phyloP scores from a whole-genome alignment of 306 rosid species.

The Lagenaria siceraria region DNA sequence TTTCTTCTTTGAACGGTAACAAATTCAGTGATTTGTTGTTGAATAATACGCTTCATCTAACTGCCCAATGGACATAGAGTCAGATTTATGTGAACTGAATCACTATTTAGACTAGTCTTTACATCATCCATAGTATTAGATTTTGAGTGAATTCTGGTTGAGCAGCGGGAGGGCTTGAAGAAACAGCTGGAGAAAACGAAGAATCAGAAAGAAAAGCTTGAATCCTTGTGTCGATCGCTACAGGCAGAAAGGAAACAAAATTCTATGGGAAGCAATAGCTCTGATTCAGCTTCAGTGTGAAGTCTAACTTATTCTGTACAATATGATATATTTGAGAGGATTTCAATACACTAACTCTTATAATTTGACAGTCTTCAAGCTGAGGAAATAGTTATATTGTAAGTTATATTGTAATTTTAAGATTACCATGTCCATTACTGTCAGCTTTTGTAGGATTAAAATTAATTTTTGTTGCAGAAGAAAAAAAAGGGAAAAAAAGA shows the following conservation, averaged over 20 bases:
- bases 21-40: neutral
- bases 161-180: slow-evolving; percentile 73
- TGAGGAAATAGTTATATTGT: neutral
- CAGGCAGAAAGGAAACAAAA: slow-evolving; percentile 84
- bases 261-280: slow-evolving; percentile 38
- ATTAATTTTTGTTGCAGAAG: neutral
- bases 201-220: slow-evolving; percentile 81
- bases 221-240: slow-evolving; percentile 77
- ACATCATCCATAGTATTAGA: neutral
- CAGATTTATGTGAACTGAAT: neutral
- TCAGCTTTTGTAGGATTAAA: neutral
- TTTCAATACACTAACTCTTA: neutral
- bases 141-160: slow-evolving; percentile 12
- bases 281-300: slow-evolving; percentile 34
- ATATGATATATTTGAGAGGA: neutral
- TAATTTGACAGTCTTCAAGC: neutral
- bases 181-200: slow-evolving; percentile 71
- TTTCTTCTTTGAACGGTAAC: neutral
- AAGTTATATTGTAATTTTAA: neutral
- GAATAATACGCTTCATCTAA: neutral
- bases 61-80: neutral
- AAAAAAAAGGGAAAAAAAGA: neutral
- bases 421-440: neutral
- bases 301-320: neutral
- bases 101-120: neutral